phyloP scores from a whole-genome alignment of 202 grass and related monocot genomes.

The Digitaria exilis region DNA sequence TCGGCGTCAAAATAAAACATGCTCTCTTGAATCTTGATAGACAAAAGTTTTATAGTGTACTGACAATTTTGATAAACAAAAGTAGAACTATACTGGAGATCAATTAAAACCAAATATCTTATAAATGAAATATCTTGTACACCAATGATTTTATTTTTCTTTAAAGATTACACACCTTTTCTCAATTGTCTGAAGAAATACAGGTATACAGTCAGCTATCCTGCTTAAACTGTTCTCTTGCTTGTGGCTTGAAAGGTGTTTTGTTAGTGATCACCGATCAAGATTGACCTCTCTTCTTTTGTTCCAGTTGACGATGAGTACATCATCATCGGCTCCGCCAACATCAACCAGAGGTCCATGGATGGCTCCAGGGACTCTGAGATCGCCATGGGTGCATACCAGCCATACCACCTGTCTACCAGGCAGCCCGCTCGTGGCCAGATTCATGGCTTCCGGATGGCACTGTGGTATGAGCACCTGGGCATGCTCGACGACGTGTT shows the following conservation, averaged over 20 bases:
- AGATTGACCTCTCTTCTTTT: constrained; percentile 10
- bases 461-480: too few species aligned
- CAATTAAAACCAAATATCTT: neutral
- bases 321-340: too few species aligned
- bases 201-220: neutral
- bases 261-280: constrained; percentile 5
- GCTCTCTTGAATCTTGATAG: too few species aligned
- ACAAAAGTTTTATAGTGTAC: too few species aligned
- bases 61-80: neutral
- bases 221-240: neutral
- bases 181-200: neutral
- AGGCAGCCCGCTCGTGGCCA: too few species aligned
- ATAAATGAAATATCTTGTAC: neutral
- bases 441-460: too few species aligned
- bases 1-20: neutral
- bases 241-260: neutral
- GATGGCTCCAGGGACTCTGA: too few species aligned
- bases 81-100: neutral
- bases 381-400: too few species aligned
- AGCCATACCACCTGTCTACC: too few species aligned
- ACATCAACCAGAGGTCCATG: too few species aligned
- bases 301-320: too few species aligned
- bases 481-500: too few species aligned
- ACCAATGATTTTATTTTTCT: neutral
- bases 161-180: neutral